Evolutionary conservation across 768 basidiomycete genomes (phyloP).

Genomic region (Dioszegia hungarica): DNA sequence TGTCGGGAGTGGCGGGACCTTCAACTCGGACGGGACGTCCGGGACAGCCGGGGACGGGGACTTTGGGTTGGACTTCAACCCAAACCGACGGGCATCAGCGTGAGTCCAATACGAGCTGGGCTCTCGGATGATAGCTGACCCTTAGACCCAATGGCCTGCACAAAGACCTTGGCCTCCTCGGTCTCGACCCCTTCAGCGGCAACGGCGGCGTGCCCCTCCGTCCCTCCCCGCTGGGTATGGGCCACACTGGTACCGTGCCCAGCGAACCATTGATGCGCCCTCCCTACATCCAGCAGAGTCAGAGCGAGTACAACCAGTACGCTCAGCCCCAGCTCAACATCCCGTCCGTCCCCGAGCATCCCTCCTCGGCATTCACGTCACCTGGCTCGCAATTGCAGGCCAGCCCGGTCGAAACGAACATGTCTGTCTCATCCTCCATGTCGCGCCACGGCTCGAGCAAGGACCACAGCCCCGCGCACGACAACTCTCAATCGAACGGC

Average conservation of each 20-base stretch:
- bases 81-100: slow-evolving; percentile 42
- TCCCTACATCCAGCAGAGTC: neutral
- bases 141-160: slow-evolving; percentile 33
- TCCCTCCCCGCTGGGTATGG: slow-evolving; percentile 11
- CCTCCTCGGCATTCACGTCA: neutral
- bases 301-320: neutral
- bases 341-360: neutral
- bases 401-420: neutral
- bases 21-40: slow-evolving; percentile 12
- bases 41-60: slow-evolving; percentile 22
- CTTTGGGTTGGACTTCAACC: slow-evolving; percentile 19
- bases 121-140: slow-evolving; percentile 5
- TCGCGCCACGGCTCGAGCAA: neutral
- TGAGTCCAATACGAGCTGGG: slow-evolving; percentile 23
- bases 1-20: slow-evolving; percentile 27
- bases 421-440: neutral
- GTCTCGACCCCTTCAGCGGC: slow-evolving; percentile 12
- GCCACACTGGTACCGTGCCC: neutral
- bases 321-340: neutral
- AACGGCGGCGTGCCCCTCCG: slow-evolving; percentile 1
- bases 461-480: neutral
- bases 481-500: neutral
- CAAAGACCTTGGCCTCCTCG: slow-evolving; percentile 30
- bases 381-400: neutral
- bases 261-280: neutral